These are phyloP conservation scores for Xerocomus minutiporus DNA, from an alignment of 1,284 basidiomycete genomes.

Conservation along the genomic window DNA sequence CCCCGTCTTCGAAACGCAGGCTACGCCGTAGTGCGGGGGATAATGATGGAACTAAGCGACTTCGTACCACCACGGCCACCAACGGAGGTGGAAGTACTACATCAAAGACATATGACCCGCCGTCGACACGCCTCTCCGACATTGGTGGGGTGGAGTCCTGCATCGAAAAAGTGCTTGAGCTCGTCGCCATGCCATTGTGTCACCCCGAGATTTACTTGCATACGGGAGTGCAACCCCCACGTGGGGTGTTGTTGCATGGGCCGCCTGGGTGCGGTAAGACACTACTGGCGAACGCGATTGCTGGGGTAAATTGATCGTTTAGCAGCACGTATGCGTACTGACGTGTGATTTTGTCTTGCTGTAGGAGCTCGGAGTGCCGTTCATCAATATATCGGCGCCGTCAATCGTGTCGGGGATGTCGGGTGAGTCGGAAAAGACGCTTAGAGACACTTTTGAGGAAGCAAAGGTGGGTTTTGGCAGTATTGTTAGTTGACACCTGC, in stretches of 20 bases:
- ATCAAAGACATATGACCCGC: constrained; percentile 60
- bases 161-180: constrained; percentile 91
- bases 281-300: constrained; percentile 85
- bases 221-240: constrained; percentile 88
- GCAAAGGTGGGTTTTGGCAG: constrained; percentile 55
- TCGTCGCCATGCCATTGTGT: constrained; percentile 90
- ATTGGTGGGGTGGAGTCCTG: constrained; percentile 85
- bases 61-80: constrained; percentile 4
- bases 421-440: constrained; percentile 93
- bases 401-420: constrained; percentile 97
- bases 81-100: background rate
- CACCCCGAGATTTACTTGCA: constrained; percentile 95
- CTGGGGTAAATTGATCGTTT: constrained; percentile 59
- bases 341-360: background rate
- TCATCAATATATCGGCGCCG: constrained; percentile 91
- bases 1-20: constrained; percentile 51
- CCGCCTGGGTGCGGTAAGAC: constrained; percentile 98
- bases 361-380: constrained; percentile 87
- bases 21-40: constrained; percentile 42
- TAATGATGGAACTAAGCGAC: constrained; percentile 52
- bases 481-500: background rate
- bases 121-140: constrained; percentile 71
- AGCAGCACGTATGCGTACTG: constrained; percentile 6
- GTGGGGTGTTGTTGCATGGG: constrained; percentile 93
- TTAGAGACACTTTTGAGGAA: constrained; percentile 95